Percentiles rank a stretch among this genome's conserved stretches.
Evolutionary conservation across 805 yeast species (phyloP).

Genomic region (Saccharomycopsis schoenii): DNA sequence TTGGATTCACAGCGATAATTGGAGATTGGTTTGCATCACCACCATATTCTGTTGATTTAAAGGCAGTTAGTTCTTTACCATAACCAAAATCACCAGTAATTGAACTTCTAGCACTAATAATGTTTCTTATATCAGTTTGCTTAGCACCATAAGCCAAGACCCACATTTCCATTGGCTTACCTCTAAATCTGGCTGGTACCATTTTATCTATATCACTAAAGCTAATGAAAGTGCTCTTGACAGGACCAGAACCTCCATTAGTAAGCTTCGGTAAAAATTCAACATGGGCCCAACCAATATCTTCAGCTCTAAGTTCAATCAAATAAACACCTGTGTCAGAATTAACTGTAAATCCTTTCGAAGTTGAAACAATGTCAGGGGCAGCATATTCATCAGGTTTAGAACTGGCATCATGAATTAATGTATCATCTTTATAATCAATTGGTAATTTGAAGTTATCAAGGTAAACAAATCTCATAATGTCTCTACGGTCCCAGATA

Average conservation of each 20-base stretch:
- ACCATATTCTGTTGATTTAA: conserved; percentile 30
- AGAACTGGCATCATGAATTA: conserved; percentile 19
- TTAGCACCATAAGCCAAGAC: conserved; percentile 18
- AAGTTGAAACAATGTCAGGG: conserved; percentile 36
- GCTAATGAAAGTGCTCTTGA: conserved; percentile 38
- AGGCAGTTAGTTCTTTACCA: conserved; percentile 28
- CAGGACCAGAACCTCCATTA: conserved; percentile 52
- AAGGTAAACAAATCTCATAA: conserved; percentile 69
- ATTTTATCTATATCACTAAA: conserved; percentile 36
- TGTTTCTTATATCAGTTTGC: conserved; percentile 40
- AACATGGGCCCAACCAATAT: conserved; percentile 43
- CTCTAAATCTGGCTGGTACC: conserved; percentile 27
- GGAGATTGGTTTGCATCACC: conserved; percentile 21
- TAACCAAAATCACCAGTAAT: conserved; percentile 33
- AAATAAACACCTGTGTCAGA: conserved; percentile 63
- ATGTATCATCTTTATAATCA: conserved; percentile 43
- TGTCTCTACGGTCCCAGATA: conserved; percentile 79
- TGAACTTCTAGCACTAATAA: conserved; percentile 21
- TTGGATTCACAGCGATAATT: conserved; percentile 29
- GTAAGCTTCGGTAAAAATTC: conserved; percentile 50
- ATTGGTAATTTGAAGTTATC: conserved; percentile 66
- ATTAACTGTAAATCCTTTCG: conserved; percentile 32
- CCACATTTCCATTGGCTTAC: conserved; percentile 24
- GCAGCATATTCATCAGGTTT: conserved; percentile 34
- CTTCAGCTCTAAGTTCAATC: conserved; percentile 60